These are phyloP conservation scores for Chalaropsis thielavioides DNA, from an alignment of 2,329 filamentous ascomycete genomes.

Conservation along the genomic window DNA sequence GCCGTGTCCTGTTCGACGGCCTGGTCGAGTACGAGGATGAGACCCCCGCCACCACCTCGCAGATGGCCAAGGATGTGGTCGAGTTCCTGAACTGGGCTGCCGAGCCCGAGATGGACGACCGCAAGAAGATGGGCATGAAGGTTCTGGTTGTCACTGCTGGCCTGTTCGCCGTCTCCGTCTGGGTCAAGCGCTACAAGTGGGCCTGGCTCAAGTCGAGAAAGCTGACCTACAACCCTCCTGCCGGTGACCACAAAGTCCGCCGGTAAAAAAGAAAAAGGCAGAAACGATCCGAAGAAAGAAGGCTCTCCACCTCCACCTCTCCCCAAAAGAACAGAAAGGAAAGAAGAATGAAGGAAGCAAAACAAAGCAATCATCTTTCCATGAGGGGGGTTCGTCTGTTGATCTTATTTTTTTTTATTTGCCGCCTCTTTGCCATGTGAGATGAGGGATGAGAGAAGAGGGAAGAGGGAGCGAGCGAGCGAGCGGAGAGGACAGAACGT, in stretches of 20 bases:
- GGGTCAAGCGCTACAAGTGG: conserved; percentile 99
- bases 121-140: conserved; percentile 99
- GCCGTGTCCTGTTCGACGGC: conserved; percentile 92
- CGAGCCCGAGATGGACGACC: conserved; percentile 97
- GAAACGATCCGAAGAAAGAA: neutral
- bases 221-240: conserved; percentile 72
- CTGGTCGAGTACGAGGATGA: conserved; percentile 96
- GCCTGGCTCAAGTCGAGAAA: conserved; percentile 89
- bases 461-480: neutral
- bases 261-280: conserved; percentile 27
- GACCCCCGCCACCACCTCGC: conserved; percentile 84
- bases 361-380: neutral
- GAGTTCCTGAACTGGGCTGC: conserved; percentile 99
- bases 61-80: conserved; percentile 99
- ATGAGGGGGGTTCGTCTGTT: too few relatives aligned
- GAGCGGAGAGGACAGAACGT: neutral
- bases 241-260: conserved; percentile 35
- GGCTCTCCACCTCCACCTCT: conserved; percentile 11
- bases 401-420: too few relatives aligned
- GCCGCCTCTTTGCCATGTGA: too few relatives aligned
- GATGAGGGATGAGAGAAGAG: neutral
- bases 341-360: neutral
- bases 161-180: conserved; percentile 77
- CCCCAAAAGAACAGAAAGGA: neutral
- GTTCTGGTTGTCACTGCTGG: conserved; percentile 66